phyloP scores from a whole-genome alignment of 2,329 filamentous ascomycete genomes.

The Neocatenulostroma microsporum region DNA sequence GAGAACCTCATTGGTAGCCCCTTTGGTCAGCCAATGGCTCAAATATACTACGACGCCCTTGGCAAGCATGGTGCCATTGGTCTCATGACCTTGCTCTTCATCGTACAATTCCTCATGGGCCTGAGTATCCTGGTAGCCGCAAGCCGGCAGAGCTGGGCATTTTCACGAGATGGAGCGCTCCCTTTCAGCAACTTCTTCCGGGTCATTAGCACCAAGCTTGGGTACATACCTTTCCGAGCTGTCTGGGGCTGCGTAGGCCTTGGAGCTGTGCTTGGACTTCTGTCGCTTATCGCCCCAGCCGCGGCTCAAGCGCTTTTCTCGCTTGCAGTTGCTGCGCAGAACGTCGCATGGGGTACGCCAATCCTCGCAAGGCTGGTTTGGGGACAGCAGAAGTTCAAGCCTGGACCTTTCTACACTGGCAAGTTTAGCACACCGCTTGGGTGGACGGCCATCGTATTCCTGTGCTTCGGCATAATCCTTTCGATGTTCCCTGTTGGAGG shows the following conservation, averaged over 20 bases:
- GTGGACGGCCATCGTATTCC: conserved; percentile 46
- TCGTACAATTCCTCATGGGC: conserved; percentile 57
- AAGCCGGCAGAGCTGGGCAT: conserved; percentile 56
- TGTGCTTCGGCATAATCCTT: conserved; percentile 49
- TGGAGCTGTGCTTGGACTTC: conserved; percentile 48
- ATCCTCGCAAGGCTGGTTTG: conserved; percentile 53
- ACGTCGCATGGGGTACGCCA: conserved; percentile 53
- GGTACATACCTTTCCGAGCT: conserved; percentile 51
- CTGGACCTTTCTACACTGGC: conserved; percentile 54
- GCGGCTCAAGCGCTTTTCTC: conserved; percentile 55
- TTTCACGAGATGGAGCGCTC: conserved; percentile 54
- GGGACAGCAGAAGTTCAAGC: conserved; percentile 51
- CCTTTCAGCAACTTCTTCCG: conserved; percentile 54
- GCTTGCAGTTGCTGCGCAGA: conserved; percentile 52
- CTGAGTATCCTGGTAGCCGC: conserved; percentile 51
- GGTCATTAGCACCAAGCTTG: conserved; percentile 47
- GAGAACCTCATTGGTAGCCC: conserved; percentile 40
- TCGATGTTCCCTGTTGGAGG: conserved; percentile 53
- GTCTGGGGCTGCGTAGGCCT: conserved; percentile 48
- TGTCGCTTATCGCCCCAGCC: conserved; percentile 51
- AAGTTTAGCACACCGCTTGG: conserved; percentile 47
- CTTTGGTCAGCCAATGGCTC: conserved; percentile 54
- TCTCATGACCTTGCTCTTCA: conserved; percentile 52
- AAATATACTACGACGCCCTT: conserved; percentile 55
- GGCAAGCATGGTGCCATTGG: conserved; percentile 53